A percentile compares a stretch with the other conserved stretches of the same genome.
phyloP scores from a whole-genome alignment of 768 basidiomycete species.

The Tylopilus sp. region DNA sequence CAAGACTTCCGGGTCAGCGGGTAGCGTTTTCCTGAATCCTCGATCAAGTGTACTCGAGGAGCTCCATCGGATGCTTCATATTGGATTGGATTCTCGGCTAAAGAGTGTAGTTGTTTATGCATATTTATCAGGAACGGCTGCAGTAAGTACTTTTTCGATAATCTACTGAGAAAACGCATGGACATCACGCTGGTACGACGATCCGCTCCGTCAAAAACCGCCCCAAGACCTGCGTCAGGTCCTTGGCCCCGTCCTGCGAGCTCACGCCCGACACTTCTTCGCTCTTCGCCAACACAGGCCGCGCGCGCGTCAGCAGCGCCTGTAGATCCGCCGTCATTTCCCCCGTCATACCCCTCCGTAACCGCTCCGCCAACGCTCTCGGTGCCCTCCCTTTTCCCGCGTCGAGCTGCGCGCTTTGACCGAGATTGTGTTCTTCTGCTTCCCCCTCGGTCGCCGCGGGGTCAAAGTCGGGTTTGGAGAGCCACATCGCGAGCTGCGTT shows the following conservation, averaged over 20 bases:
- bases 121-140: no score
- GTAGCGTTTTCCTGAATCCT: no score
- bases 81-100: no score
- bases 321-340: slow-evolving; percentile 76
- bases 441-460: slow-evolving; percentile 40
- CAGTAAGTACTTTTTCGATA: background rate
- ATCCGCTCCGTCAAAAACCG: slow-evolving; percentile 67
- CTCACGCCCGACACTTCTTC: slow-evolving; percentile 45
- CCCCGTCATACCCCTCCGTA: slow-evolving; percentile 74
- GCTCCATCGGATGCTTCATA: no score
- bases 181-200: slow-evolving; percentile 35
- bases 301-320: slow-evolving; percentile 60
- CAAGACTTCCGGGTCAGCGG: no score
- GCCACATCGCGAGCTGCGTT: slow-evolving; percentile 78
- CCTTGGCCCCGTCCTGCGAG: slow-evolving; percentile 36
- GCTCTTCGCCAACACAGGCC: slow-evolving; percentile 60
- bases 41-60: no score
- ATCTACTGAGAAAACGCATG: background rate
- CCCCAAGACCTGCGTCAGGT: slow-evolving; percentile 58
- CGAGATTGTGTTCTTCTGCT: slow-evolving; percentile 37
- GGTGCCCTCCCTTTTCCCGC: slow-evolving; percentile 38
- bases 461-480: slow-evolving; percentile 70
- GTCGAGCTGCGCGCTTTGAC: slow-evolving; percentile 16
- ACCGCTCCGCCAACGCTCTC: slow-evolving; percentile 55
- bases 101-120: no score